phyloP scores from a whole-genome alignment of 306 rosid genomes.

The Prunus dulcis region DNA sequence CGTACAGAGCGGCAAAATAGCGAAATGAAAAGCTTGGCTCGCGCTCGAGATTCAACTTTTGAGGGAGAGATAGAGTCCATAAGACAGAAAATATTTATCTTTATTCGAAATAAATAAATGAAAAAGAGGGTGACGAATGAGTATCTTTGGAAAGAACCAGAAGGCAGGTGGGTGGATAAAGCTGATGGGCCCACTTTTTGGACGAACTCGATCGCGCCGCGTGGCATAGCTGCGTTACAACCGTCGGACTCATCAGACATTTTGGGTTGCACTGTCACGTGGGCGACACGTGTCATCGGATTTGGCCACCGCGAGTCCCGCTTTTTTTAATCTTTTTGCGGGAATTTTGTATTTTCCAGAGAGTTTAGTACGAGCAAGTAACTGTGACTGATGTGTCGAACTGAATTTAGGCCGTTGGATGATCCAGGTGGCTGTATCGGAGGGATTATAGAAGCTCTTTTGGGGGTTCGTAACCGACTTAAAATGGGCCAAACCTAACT shows the following conservation, averaged over 20 bases:
- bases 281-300: slow-evolving; percentile 30
- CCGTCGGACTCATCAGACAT: slow-evolving; percentile 22
- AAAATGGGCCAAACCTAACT: not conserved
- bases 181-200: slow-evolving; percentile 33
- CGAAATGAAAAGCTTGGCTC: slow-evolving; percentile 57
- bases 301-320: not conserved
- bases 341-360: not conserved
- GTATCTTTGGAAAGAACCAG: slow-evolving; percentile 50
- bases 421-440: not conserved
- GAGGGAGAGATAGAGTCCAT: slow-evolving; percentile 37
- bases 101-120: slow-evolving; percentile 3
- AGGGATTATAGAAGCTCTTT: not conserved
- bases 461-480: not conserved
- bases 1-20: slow-evolving; percentile 57
- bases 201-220: slow-evolving; percentile 27
- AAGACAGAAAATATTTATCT: slow-evolving; percentile 14
- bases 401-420: not conserved
- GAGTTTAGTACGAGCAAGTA: not conserved
- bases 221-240: slow-evolving; percentile 34
- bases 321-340: not conserved
- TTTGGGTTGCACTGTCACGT: slow-evolving; percentile 27
- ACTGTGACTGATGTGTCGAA: not conserved
- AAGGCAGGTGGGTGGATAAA: slow-evolving; percentile 64
- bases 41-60: slow-evolving; percentile 73
- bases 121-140: slow-evolving; percentile 22